Evolutionary conservation across 2,329 filamentous ascomycete genomes (phyloP), one percentile per base, ranked within the genome.

Genomic region (Ceratocystis cubensis): DNA sequence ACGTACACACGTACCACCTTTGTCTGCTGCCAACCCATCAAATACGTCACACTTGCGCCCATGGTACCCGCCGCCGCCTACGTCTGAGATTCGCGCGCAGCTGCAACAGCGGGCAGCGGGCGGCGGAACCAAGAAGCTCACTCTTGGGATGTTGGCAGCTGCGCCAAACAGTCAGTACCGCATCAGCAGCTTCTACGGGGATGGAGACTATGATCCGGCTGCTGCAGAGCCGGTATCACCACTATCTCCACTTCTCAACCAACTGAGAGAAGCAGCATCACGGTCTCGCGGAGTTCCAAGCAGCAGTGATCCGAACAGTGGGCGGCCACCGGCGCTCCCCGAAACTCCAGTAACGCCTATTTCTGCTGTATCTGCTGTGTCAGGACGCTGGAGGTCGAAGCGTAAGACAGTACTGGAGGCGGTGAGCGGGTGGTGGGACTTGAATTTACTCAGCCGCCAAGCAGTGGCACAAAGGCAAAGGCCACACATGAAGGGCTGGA

Each of bases 351-450:
- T 69, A 17, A 66, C 69, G 65, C 69, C 71, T 1, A 69, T 69
- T 17, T 68, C 69, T 53, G 66, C 67, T 8, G 62, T 69, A 10
- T 63, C 69, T 46, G 66, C 48, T 1, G 70, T 33, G 63, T 68
- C 45, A 67, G 67, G 30, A 66, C 71, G 28, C 64, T 69, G 57
- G 56, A 70, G 69, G 65, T 70, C 75, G 37, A 76, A 75, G 70
- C 75, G 79, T 6, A 80, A 74, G 74, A 82, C 80, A 0, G 72
- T 83, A 25, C 73, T 81, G 69, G 75, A 78, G 48, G 73, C 77
- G 22, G 74, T 82, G 33, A 80, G 82, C 53, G 81, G 80, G 4
- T 83, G 80, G 80, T 83, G 81, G 80, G 80, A 82, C 72, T 72
- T 82, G 65, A 78, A 76, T 3, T 71, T 82, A 65, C 69, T 82